Evolutionary conservation across 1,139 yeast species (phyloP).

Genomic region (Casaregolazyma lundiana): DNA sequence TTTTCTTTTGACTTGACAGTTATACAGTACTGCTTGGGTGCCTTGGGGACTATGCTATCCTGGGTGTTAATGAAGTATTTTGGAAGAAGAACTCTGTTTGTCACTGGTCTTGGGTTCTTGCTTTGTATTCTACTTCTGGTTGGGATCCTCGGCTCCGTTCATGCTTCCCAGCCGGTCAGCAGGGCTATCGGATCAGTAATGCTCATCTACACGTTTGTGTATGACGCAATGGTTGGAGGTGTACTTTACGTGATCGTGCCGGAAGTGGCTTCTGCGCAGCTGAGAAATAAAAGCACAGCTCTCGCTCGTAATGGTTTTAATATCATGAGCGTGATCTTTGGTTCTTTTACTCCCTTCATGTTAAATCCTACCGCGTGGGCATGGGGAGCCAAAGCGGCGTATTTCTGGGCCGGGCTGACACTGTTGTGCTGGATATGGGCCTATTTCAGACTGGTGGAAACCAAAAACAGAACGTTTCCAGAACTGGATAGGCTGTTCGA

Average conservation of each 20-base stretch:
- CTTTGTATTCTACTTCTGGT: constrained; percentile 36
- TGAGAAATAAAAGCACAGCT: constrained; percentile 51
- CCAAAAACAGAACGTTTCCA: constrained; percentile 52
- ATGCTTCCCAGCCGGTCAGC: no score
- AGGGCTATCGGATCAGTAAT: constrained; percentile 18
- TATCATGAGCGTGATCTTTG: constrained; percentile 38
- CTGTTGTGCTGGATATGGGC: constrained; percentile 35
- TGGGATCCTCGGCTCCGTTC: constrained; percentile 35
- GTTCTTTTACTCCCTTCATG: constrained; percentile 51
- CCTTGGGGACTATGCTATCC: constrained; percentile 46
- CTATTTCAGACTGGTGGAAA: constrained; percentile 54
- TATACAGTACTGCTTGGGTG: constrained; percentile 37
- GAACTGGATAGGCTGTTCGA: constrained; percentile 43
- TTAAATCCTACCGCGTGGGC: constrained; percentile 53
- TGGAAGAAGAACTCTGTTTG: constrained; percentile 48
- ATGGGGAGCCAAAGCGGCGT: constrained; percentile 56
- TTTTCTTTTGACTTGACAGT: constrained; percentile 20
- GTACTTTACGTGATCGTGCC: constrained; percentile 50
- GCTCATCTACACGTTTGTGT: constrained; percentile 31
- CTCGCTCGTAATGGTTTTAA: constrained; percentile 46
- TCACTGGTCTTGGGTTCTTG: constrained; percentile 40
- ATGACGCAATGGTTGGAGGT: constrained; percentile 53
- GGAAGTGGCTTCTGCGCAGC: constrained; percentile 50
- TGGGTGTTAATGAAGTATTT: constrained; percentile 44
- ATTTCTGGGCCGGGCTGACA: constrained; percentile 51